A percentile compares a stretch with the other conserved stretches of the same genome.
phyloP scores from a whole-genome alignment of 1,284 basidiomycete species.

The Microbotryum silenes-acaulis region DNA sequence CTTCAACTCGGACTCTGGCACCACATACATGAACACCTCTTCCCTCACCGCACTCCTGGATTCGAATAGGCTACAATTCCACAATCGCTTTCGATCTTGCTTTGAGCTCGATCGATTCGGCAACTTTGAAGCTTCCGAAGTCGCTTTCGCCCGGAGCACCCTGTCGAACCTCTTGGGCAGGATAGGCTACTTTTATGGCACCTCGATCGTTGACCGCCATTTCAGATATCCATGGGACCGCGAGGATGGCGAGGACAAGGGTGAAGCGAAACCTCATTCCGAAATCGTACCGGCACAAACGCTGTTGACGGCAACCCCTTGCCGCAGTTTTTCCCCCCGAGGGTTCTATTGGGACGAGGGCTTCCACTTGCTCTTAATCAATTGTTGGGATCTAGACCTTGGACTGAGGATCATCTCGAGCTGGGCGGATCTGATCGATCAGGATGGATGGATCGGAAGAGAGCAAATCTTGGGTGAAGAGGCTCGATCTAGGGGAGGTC shows the following conservation, averaged over 20 bases:
- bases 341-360: constrained; percentile 99
- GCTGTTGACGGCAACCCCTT: constrained; percentile 82
- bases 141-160: constrained; percentile 72
- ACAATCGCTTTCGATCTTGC: constrained; percentile 56
- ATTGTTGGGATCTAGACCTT: constrained; percentile 83
- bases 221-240: constrained; percentile 79
- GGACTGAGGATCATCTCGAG: constrained; percentile 78
- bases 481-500: constrained; percentile 49
- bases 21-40: constrained; percentile 50
- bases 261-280: constrained; percentile 41
- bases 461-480: constrained; percentile 94
- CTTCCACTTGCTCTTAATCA: constrained; percentile 84
- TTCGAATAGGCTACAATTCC: constrained; percentile 56
- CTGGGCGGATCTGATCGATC: constrained; percentile 84
- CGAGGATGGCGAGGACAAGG: constrained; percentile 48
- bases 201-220: constrained; percentile 71
- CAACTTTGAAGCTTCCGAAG: constrained; percentile 44
- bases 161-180: constrained; percentile 85
- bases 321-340: constrained; percentile 88
- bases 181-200: constrained; percentile 90
- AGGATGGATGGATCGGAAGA: constrained; percentile 87
- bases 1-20: constrained; percentile 62
- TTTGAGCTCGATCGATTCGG: constrained; percentile 50
- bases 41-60: constrained; percentile 58
- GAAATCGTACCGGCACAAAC: constrained; percentile 62